Conservation (phyloP, 352 stramenopile species). For the Phytopythium boreale region DNA sequence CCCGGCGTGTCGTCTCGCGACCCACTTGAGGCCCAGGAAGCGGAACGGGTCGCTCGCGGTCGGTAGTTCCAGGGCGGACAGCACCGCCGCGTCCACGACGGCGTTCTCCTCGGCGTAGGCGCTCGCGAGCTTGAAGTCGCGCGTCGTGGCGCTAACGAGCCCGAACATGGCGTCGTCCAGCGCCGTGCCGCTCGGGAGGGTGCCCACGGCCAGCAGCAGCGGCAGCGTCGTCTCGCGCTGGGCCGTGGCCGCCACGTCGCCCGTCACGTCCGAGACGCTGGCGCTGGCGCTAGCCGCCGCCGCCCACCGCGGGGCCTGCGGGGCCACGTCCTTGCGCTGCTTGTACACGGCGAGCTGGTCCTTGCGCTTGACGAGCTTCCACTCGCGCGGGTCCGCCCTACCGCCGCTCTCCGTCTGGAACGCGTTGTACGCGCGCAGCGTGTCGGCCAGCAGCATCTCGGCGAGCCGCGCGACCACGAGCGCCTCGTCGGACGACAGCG, state of each 20-base stretch:
- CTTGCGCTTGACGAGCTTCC: constrained; percentile 65
- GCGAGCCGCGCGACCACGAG: constrained; percentile 38
- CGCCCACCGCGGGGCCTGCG: constrained; percentile 1
- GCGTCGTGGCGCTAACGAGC: constrained; percentile 40
- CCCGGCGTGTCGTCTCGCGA: constrained; percentile 26
- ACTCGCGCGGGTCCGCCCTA: constrained; percentile 39
- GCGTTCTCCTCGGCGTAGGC: constrained; percentile 32
- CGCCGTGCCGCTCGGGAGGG: constrained; percentile 28
- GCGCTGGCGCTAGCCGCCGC: neutral
- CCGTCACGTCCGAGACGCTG: neutral
- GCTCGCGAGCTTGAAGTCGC: constrained; percentile 58
- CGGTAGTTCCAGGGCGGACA: constrained; percentile 33
- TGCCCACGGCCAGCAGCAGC: constrained; percentile 42
- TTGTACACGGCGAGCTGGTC: constrained; percentile 61
- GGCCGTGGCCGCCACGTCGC: constrained; percentile 9
- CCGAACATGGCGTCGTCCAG: constrained; percentile 67
- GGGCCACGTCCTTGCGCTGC: constrained; percentile 24
- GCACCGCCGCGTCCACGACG: constrained; percentile 42
- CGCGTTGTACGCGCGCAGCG: constrained; percentile 32
- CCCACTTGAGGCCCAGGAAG: constrained; percentile 63
- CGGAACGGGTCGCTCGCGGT: constrained; percentile 41
- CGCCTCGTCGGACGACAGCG: constrained; percentile 53
- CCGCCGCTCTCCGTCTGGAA: neutral
- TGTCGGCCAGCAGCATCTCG: constrained; percentile 35
- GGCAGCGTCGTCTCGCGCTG: constrained; percentile 24